These are phyloP conservation scores for Sporisorium reilianum DNA, from an alignment of 1,284 basidiomycete species.

Conservation along the genomic window DNA sequence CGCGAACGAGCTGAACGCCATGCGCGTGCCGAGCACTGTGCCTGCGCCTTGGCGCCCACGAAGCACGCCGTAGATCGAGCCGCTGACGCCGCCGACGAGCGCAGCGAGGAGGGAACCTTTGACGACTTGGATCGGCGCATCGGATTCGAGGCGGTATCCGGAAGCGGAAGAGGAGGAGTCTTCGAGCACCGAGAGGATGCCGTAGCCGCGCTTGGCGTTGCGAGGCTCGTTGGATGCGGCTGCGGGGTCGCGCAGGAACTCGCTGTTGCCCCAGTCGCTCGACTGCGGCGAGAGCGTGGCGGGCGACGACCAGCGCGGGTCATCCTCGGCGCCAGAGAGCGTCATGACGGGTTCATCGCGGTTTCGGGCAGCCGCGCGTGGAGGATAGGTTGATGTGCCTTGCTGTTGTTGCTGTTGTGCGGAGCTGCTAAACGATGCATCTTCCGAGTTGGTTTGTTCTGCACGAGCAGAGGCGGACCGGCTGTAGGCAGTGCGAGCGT, in stretches of 20 bases:
- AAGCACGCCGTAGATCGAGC: conserved; percentile 44
- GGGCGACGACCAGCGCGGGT: conserved; percentile 45
- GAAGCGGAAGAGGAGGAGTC: neutral
- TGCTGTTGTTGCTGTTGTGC: conserved; percentile 8
- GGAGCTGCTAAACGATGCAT: conserved; percentile 19
- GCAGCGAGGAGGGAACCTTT: conserved; percentile 49
- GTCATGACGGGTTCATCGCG: conserved; percentile 43
- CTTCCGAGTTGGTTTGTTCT: conserved; percentile 14
- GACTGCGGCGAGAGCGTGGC: conserved; percentile 31
- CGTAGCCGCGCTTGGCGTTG: conserved; percentile 17
- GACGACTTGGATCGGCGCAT: conserved; percentile 46
- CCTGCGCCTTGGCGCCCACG: conserved; percentile 41
- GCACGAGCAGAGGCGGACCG: conserved; percentile 14
- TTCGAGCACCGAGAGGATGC: conserved; percentile 42
- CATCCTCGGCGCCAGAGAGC: conserved; percentile 34
- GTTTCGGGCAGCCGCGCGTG: conserved; percentile 5
- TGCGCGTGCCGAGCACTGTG: conserved; percentile 33
- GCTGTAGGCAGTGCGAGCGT: conserved; percentile 44
- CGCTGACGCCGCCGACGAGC: conserved; percentile 31
- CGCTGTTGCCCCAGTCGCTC: conserved; percentile 38
- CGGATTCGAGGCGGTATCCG: conserved; percentile 34
- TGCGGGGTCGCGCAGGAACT: conserved; percentile 41
- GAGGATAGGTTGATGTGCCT: neutral
- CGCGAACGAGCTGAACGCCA: conserved; percentile 41
- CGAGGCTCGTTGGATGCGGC: neutral